Conservation (phyloP, 1,284 basidiomycete species). For the Dichomitus squalens region DNA sequence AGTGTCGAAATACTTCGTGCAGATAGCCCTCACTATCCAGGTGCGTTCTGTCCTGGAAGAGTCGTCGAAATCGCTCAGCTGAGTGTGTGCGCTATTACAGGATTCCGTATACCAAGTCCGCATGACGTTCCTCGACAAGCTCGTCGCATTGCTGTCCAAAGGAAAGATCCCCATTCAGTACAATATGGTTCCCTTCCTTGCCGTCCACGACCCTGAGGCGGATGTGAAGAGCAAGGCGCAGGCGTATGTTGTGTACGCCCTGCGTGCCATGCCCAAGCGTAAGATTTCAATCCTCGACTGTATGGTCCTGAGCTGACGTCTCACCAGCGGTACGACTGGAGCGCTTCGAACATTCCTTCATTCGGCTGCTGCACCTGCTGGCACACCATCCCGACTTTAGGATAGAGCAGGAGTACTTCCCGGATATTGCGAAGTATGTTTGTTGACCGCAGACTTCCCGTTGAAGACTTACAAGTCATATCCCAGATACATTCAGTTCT, state of each 20-base stretch:
- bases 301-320: not conserved
- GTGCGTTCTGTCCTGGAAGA: slow-evolving; percentile 37
- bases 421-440: slow-evolving; percentile 72
- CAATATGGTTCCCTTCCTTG: slow-evolving; percentile 86
- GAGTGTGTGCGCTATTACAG: slow-evolving; percentile 38
- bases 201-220: slow-evolving; percentile 88
- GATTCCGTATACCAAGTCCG: slow-evolving; percentile 92
- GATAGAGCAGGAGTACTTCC: slow-evolving; percentile 59
- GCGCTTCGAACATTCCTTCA: slow-evolving; percentile 81
- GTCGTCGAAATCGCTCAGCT: not conserved
- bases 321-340: slow-evolving; percentile 58
- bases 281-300: slow-evolving; percentile 14
- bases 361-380: slow-evolving; percentile 84
- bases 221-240: slow-evolving; percentile 71
- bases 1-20: slow-evolving; percentile 66
- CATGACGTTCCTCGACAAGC: slow-evolving; percentile 74
- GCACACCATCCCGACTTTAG: slow-evolving; percentile 95
- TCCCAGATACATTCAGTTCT: slow-evolving; percentile 86
- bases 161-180: slow-evolving; percentile 73
- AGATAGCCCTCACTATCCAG: slow-evolving; percentile 79
- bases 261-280: slow-evolving; percentile 54
- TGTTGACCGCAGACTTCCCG: not conserved
- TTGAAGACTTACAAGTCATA: not conserved
- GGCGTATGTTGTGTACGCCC: slow-evolving; percentile 54
- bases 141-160: slow-evolving; percentile 61